Evolutionary conservation across 2,329 filamentous ascomycete species (phyloP), one percentile per base, ranked within the genome.

Genomic region (Neofusicoccum ribis): DNA sequence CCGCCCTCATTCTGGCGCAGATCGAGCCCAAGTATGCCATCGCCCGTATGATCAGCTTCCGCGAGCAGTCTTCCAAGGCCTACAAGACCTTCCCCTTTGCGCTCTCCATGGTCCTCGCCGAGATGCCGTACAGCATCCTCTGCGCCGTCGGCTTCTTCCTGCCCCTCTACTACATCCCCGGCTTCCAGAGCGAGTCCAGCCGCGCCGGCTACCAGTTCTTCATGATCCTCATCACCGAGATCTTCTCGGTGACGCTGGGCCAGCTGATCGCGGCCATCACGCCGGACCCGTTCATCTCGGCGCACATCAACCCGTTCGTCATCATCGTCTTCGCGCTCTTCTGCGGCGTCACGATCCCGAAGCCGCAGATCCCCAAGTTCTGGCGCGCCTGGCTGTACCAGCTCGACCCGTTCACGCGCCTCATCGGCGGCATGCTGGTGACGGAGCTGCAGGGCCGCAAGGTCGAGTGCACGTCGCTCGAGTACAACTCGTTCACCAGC

Each of bases 191-290:
- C 3, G 84, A 84, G 0, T 78, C 87, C 0, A 84, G 82, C 1
- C 86, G 91, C 4, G 91, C 92, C 0, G 93, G 92, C 0, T 95
- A 93, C 77, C 91, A 94, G 74, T 96, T 96, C 84, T 82, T 96
- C 74, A 92, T 96, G 80, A 79, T 96, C 3, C 83, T 96, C 63
- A 84, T 94, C 71, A 94, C 91, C 0, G 92, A 96, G 75, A 76
- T 96, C 56, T 96, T 97, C 79, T 88, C 90, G 8, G 89, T 96
- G 44, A 92, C 91, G 0, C 81, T 96, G 1, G 92, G 85, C 3
- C 93, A 79, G 74, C 86, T 86, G 65, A 84, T 96, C 4, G 89
- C 91, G 0, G 88, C 93, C 0, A 79, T 94, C 64, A 95, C 92
- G 0, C 91, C 93, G 0, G 88, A 86, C 27, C 87, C 91, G 1